phyloP scores from a whole-genome alignment of 257 asterid genomes.

The Fraxinus americana region DNA sequence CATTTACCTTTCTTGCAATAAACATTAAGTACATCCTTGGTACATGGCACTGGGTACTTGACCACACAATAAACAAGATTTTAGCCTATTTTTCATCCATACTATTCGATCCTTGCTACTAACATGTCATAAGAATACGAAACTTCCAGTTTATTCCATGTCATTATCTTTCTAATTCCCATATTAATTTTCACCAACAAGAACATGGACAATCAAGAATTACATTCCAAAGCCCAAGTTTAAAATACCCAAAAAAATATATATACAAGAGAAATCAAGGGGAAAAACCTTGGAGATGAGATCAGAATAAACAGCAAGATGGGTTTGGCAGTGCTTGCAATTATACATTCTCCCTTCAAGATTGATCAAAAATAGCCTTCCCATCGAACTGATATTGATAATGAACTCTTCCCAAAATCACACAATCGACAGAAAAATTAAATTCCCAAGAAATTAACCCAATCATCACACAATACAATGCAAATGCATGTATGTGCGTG shows the following conservation, averaged over 20 bases:
- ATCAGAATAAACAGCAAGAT: slow-evolving; percentile 60
- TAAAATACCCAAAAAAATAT: slow-evolving; percentile 1
- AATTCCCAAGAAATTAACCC: neutral
- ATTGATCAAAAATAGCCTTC: slow-evolving; percentile 56
- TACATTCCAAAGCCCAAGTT: neutral
- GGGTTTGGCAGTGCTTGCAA: slow-evolving; percentile 74
- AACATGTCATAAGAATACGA: neutral
- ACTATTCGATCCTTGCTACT: neutral
- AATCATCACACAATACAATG: slow-evolving; percentile 11
- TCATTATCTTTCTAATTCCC: neutral
- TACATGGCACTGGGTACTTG: no score
- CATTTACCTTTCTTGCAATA: no score
- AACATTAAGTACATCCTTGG: no score
- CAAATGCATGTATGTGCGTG: neutral
- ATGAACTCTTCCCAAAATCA: slow-evolving; percentile 15
- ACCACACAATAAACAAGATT: no score
- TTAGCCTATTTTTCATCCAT: neutral
- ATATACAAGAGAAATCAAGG: neutral
- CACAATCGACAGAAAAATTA: neutral
- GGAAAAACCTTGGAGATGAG: slow-evolving; percentile 68
- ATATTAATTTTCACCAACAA: neutral
- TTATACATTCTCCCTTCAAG: slow-evolving; percentile 62
- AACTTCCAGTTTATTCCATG: neutral
- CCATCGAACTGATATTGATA: slow-evolving; percentile 43
- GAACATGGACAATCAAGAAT: neutral